A percentile compares a stretch with the other conserved stretches of the same genome.
Evolutionary conservation across 331 rosid genomes (phyloP).

Genomic region (Ulmus americana): DNA sequence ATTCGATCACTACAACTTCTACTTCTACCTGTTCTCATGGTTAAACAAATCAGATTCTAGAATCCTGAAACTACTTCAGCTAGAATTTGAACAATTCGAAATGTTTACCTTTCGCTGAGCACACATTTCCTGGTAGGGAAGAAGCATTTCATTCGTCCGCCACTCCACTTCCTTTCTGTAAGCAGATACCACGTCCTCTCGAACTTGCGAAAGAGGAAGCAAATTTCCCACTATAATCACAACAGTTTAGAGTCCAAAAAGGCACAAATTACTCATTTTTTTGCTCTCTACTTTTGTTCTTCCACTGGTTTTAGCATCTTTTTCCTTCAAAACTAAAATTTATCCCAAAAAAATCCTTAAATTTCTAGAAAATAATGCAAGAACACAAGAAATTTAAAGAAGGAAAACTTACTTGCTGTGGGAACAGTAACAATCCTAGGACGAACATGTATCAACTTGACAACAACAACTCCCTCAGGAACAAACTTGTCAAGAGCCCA

Average conservation of each 20-base stretch:
- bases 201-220: conserved; percentile 56
- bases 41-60: neutral
- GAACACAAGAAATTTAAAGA: neutral
- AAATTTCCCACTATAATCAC: conserved; percentile 63
- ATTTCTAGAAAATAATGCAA: no score
- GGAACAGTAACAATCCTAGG: conserved; percentile 58
- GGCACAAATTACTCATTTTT: neutral
- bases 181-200: conserved; percentile 54
- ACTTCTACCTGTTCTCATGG: conserved; percentile 58
- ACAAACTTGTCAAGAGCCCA: conserved; percentile 88
- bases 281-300: neutral
- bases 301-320: neutral
- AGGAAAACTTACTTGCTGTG: conserved; percentile 59
- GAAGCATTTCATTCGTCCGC: conserved; percentile 53
- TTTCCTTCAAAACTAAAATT: neutral
- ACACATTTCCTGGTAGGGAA: conserved; percentile 71
- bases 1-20: conserved; percentile 59
- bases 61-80: conserved; percentile 6
- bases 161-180: conserved; percentile 58
- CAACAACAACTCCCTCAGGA: conserved; percentile 55
- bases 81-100: conserved; percentile 18
- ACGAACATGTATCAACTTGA: conserved; percentile 71
- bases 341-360: no score
- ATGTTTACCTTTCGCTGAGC: conserved; percentile 56
- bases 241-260: neutral